These are phyloP conservation scores for Neurospora africana DNA, from an alignment of 495 filamentous ascomycete species.

Conservation along the genomic window DNA sequence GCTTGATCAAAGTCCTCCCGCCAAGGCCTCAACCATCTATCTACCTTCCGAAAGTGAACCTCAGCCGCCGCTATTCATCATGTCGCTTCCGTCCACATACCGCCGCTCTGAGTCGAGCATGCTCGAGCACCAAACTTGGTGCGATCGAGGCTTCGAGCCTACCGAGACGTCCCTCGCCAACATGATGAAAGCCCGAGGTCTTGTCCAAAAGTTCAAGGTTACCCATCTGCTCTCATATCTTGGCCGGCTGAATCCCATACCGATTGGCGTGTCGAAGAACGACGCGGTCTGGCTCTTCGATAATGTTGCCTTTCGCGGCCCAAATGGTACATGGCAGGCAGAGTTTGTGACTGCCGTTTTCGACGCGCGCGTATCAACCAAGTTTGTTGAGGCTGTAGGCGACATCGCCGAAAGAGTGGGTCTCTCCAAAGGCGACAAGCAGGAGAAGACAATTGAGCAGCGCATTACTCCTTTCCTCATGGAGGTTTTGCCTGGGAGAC, in stretches of 20 bases:
- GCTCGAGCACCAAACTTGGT: conserved; percentile 28
- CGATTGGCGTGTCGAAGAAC: conserved; percentile 24
- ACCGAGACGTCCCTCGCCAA: conserved; percentile 28
- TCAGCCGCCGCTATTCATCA: not conserved
- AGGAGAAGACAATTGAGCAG: conserved; percentile 53
- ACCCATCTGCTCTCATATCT: conserved; percentile 35
- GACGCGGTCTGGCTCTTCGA: conserved; percentile 84
- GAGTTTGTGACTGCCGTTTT: conserved; percentile 79
- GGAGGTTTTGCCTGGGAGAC: conserved; percentile 56
- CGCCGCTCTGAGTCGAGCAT: not conserved
- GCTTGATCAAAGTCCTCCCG: not conserved
- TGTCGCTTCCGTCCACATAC: not conserved
- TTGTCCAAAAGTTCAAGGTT: conserved; percentile 17
- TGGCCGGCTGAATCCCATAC: conserved; percentile 33
- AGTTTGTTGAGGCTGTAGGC: conserved; percentile 56
- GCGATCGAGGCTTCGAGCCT: conserved; percentile 30
- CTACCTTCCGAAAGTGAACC: not conserved
- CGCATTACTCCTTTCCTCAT: conserved; percentile 70
- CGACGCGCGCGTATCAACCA: conserved; percentile 52
- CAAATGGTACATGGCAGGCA: conserved; percentile 52
- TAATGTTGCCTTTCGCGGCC: conserved; percentile 66
- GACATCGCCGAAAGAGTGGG: conserved; percentile 62
- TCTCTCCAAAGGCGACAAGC: conserved; percentile 50
- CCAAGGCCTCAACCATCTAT: not conserved
- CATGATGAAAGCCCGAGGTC: conserved; percentile 1